Conservation (phyloP, 805 yeast species). For the Helenozyma rhizophorensis region DNA sequence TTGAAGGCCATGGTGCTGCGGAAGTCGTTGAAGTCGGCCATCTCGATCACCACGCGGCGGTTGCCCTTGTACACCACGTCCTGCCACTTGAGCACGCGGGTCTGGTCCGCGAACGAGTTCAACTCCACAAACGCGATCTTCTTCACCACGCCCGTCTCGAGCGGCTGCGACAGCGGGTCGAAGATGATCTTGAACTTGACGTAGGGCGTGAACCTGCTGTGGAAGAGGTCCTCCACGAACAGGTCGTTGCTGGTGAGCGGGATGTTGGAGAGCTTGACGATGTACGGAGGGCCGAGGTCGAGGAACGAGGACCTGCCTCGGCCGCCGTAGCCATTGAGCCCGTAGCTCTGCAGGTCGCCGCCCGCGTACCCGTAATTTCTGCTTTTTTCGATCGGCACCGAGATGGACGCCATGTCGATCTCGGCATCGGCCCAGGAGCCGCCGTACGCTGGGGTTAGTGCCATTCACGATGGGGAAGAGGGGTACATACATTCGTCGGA, state of each 20-base stretch:
- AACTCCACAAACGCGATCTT: conserved; percentile 66
- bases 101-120: conserved; percentile 45
- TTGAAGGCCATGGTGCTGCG: conserved; percentile 37
- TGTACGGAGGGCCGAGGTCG: conserved; percentile 53
- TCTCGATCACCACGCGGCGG: conserved; percentile 34
- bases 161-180: conserved; percentile 40
- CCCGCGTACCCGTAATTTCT: conserved; percentile 22
- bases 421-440: conserved; percentile 48
- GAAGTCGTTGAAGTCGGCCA: conserved; percentile 39
- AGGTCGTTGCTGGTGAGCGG: conserved; percentile 51
- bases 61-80: conserved; percentile 49
- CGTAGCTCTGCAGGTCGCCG: conserved; percentile 5
- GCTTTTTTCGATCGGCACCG: conserved; percentile 39
- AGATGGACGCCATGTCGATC: conserved; percentile 40
- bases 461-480: not conserved
- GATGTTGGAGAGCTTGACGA: conserved; percentile 57
- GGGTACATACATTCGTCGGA: conserved; percentile 40
- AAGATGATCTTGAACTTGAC: conserved; percentile 59
- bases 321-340: conserved; percentile 5
- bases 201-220: conserved; percentile 55
- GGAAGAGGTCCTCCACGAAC: conserved; percentile 55
- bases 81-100: conserved; percentile 58
- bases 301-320: conserved; percentile 7
- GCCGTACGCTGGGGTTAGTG: conserved; percentile 36
- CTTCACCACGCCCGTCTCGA: conserved; percentile 35